Evolutionary conservation across 805 yeast genomes (phyloP).

Genomic region (Yamadazyma endophytica): DNA sequence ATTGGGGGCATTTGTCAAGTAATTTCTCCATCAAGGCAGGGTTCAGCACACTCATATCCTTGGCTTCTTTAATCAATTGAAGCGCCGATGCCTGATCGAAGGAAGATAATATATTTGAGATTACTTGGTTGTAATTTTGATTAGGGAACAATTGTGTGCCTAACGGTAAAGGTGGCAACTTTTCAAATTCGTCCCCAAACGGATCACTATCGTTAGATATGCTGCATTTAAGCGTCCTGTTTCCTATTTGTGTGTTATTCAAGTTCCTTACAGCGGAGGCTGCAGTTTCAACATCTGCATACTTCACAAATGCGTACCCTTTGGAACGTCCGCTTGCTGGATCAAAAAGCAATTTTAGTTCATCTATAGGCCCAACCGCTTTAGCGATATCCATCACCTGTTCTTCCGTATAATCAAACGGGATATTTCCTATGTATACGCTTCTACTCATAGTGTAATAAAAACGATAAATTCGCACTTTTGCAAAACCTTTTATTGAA

Average conservation of each 20-base stretch:
- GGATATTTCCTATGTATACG: slow-evolving; percentile 82
- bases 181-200: slow-evolving; percentile 44
- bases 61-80: slow-evolving; percentile 53
- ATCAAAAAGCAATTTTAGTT: slow-evolving; percentile 75
- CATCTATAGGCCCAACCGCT: slow-evolving; percentile 84
- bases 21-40: slow-evolving; percentile 58
- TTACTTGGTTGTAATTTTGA: slow-evolving; percentile 37
- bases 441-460: slow-evolving; percentile 7
- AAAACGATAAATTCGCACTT: neutral
- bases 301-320: slow-evolving; percentile 87
- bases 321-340: slow-evolving; percentile 85
- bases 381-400: slow-evolving; percentile 83
- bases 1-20: slow-evolving; percentile 71
- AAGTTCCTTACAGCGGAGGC: slow-evolving; percentile 86
- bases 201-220: slow-evolving; percentile 12
- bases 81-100: slow-evolving; percentile 46
- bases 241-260: slow-evolving; percentile 64
- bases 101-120: slow-evolving; percentile 42
- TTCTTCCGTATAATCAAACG: slow-evolving; percentile 90
- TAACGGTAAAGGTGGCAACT: slow-evolving; percentile 37
- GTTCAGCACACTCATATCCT: slow-evolving; percentile 51
- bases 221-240: slow-evolving; percentile 68
- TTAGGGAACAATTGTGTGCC: slow-evolving; percentile 39
- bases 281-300: slow-evolving; percentile 79
- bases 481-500: neutral